Conservation (phyloP, 305 asterid species). For the Euphrasia arctica region DNA sequence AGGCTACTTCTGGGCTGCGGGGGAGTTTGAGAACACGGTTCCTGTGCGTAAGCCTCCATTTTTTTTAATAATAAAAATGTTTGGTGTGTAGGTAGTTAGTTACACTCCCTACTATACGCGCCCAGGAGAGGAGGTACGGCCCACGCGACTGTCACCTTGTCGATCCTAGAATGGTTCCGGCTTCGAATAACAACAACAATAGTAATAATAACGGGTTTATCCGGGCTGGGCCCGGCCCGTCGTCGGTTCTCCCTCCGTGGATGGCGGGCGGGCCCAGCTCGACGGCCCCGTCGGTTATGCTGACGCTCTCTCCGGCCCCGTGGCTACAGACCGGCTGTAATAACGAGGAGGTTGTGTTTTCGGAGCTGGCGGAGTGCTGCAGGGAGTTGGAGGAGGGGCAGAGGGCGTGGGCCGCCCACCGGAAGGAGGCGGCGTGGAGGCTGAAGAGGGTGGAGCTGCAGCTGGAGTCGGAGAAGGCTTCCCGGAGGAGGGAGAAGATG, state of each 20-base stretch:
- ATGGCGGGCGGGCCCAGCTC: slow-evolving; percentile 39
- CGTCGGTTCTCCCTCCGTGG: slow-evolving; percentile 71
- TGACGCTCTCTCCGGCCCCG: slow-evolving; percentile 60
- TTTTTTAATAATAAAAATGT: not conserved
- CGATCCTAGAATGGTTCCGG: not conserved
- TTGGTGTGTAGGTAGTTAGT: slow-evolving; percentile 21
- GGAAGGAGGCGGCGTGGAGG: slow-evolving; percentile 88
- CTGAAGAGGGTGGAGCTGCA: slow-evolving; percentile 75
- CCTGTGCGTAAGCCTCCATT: slow-evolving; percentile 32
- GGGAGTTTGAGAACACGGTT: slow-evolving; percentile 22
- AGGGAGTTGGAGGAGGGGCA: slow-evolving; percentile 78
- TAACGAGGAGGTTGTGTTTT: slow-evolving; percentile 17
- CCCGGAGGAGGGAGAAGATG: slow-evolving; percentile 64
- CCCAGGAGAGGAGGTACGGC: slow-evolving; percentile 63
- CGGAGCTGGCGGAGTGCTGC: slow-evolving; percentile 72
- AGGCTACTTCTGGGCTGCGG: slow-evolving; percentile 32
- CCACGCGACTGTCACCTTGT: slow-evolving; percentile 21
- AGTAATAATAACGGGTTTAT: not conserved
- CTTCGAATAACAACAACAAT: not conserved
- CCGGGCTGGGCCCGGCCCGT: not conserved
- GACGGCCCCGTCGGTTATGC: slow-evolving; percentile 63
- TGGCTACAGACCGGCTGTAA: slow-evolving; percentile 42
- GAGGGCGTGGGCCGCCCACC: slow-evolving; percentile 64
- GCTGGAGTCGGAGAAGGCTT: slow-evolving; percentile 80
- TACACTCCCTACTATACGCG: slow-evolving; percentile 38